Evolutionary conservation across 768 basidiomycete species (phyloP), one percentile per base, ranked within the genome.

Genomic region (Agaricus blazei): DNA sequence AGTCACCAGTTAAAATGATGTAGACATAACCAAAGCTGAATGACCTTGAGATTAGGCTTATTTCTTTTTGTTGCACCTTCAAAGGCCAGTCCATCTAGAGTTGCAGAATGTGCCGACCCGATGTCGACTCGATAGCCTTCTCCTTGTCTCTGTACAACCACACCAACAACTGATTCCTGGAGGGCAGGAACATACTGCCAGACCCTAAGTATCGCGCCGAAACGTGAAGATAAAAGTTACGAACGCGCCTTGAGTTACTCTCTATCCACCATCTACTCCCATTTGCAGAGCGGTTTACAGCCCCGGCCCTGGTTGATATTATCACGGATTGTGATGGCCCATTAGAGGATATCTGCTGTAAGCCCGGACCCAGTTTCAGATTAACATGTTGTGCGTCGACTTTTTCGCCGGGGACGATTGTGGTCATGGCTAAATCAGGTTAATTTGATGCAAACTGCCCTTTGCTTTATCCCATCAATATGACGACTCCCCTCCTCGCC

Each of bases 51-150:
- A 69, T 92, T 93, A 28, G 96, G 96, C 68, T 85, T 88, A 65
- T 90, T 98, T 59, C 97, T 73, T 75, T 96, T 98, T 24, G 93
- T 92, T 9, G 94, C 97, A 3, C 93, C 90, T 67, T 98, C 96
- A 66, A 99, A 99, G 2, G 97, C 94, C 29, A 98, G 79, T 0
- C 82, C 90, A 62, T 98, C 95, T 43, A 99, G 70, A 4, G 83
- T 79, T 0, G 96, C 96, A 47, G 78, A 75, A 64, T 97, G 93
- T 4, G 94, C 88, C 27, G 86, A 78, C 2, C 95, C 95, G 58
- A 99, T 92, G 68, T 98, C 96, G 24, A 98, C 93, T 44, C 94
- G 82, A 76, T 85, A 99, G 5, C 87, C 88, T 64, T 98, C 96
- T 37, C 92, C 93, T 52, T 85, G 77, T 62, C 88, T 85, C 57